Percentiles rank a stretch among this genome's conserved stretches.
phyloP scores from a whole-genome alignment of 2,329 filamentous ascomycete genomes.

The Colletotrichum sp. region DNA sequence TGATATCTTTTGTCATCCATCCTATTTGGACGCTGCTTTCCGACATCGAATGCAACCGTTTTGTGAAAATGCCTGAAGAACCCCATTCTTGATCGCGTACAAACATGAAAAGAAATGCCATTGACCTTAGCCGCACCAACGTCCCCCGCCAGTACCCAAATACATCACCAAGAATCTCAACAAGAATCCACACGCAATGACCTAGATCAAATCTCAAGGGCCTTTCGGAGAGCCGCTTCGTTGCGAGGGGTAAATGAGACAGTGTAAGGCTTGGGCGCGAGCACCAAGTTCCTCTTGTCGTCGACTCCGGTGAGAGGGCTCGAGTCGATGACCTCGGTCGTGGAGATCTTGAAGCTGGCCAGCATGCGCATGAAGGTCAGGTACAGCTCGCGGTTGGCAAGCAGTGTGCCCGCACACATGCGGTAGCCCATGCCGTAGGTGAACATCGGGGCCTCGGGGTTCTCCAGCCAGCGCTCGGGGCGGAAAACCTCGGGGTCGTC shows the following conservation, averaged over 20 bases:
- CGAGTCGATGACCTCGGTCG: constrained; percentile 21
- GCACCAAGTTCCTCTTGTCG: constrained; percentile 11
- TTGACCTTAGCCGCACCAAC: neutral
- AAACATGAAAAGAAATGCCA: neutral
- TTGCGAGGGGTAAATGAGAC: constrained; percentile 9
- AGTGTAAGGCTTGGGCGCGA: neutral
- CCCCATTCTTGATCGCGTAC: neutral
- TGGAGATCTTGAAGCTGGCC: constrained; percentile 51
- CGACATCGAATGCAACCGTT: neutral
- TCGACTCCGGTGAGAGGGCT: constrained; percentile 7
- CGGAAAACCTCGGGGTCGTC: constrained; percentile 68
- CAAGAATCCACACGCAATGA: neutral
- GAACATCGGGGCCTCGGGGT: constrained; percentile 50
- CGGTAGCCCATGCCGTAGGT: constrained; percentile 58
- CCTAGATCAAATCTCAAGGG: neutral
- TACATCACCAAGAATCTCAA: neutral
- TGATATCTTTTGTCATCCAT: neutral
- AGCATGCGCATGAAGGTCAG: constrained; percentile 56
- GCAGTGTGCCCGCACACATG: constrained; percentile 59
- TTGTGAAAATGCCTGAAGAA: neutral
- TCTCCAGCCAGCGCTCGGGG: constrained; percentile 46
- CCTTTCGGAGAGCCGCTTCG: neutral
- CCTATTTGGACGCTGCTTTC: neutral
- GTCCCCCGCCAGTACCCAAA: neutral
- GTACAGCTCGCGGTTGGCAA: constrained; percentile 59